phyloP scores from a whole-genome alignment of 1,284 basidiomycete species.

The Apiotrichum siamense region DNA sequence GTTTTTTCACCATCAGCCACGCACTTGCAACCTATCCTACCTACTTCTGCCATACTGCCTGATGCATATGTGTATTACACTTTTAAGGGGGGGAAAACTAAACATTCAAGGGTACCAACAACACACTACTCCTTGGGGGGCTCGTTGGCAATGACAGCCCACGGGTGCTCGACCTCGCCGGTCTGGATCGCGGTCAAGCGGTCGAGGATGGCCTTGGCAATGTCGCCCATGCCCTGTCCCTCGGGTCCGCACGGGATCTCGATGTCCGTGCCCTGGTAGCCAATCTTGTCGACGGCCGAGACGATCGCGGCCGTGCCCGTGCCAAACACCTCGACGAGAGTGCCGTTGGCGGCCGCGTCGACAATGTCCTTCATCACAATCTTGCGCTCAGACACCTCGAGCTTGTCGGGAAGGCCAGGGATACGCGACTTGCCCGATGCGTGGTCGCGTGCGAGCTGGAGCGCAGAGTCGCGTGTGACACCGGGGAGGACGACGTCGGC shows the following conservation, averaged over 20 bases:
- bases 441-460: slow-evolving; percentile 74
- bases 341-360: slow-evolving; percentile 62
- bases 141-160: slow-evolving; percentile 52
- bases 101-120: background rate
- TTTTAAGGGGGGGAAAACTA: background rate
- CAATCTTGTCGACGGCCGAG: slow-evolving; percentile 73
- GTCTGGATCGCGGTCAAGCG: slow-evolving; percentile 86
- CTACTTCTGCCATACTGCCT: too few species aligned
- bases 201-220: slow-evolving; percentile 75
- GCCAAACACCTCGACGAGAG: slow-evolving; percentile 86
- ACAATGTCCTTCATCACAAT: slow-evolving; percentile 86
- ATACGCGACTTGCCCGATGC: slow-evolving; percentile 56
- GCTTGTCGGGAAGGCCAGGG: slow-evolving; percentile 59
- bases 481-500: slow-evolving; percentile 95
- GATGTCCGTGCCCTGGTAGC: slow-evolving; percentile 80
- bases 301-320: slow-evolving; percentile 86
- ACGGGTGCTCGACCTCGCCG: slow-evolving; percentile 73
- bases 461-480: slow-evolving; percentile 87
- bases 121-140: too few species aligned
- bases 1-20: too few species aligned
- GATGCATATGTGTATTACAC: background rate
- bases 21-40: too few species aligned
- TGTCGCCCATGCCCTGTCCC: slow-evolving; percentile 66
- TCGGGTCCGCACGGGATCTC: slow-evolving; percentile 75
- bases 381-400: slow-evolving; percentile 73